phyloP scores from a whole-genome alignment of 116 monocot species.

The Trichopus zeylanicus region DNA sequence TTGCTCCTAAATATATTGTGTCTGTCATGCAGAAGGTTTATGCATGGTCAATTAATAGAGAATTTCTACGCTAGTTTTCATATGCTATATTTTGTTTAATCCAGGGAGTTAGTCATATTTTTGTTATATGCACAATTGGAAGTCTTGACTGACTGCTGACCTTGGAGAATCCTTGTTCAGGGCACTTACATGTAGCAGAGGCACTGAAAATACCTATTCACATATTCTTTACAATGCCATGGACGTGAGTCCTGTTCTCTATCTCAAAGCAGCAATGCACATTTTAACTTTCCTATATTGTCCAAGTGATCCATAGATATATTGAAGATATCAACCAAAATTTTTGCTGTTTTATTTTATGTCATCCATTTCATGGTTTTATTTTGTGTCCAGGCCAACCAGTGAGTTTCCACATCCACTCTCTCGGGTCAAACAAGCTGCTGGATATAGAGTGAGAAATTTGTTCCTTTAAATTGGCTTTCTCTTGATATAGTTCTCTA shows the following conservation, averaged over 20 bases:
- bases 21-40: background rate
- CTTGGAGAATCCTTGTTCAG: slow-evolving; percentile 65
- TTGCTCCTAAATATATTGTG: background rate
- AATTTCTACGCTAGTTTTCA: slow-evolving; percentile 4
- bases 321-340: background rate
- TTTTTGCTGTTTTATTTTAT: background rate
- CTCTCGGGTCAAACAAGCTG: slow-evolving; percentile 85
- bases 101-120: slow-evolving; percentile 25
- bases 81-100: slow-evolving; percentile 18
- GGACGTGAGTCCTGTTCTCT: slow-evolving; percentile 73
- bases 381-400: slow-evolving; percentile 59
- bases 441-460: slow-evolving; percentile 78
- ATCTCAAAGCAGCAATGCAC: background rate
- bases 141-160: slow-evolving; percentile 36
- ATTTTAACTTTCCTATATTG: background rate
- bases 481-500: too few species aligned
- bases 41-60: background rate
- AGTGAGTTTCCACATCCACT: slow-evolving; percentile 99
- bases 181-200: slow-evolving; percentile 99
- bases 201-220: slow-evolving; percentile 97
- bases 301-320: background rate
- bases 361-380: background rate
- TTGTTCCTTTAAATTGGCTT: background rate
- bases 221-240: slow-evolving; percentile 99
- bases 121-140: slow-evolving; percentile 29